Conservation (phyloP, 805 yeast species). For the Lipomyces orientalis region DNA sequence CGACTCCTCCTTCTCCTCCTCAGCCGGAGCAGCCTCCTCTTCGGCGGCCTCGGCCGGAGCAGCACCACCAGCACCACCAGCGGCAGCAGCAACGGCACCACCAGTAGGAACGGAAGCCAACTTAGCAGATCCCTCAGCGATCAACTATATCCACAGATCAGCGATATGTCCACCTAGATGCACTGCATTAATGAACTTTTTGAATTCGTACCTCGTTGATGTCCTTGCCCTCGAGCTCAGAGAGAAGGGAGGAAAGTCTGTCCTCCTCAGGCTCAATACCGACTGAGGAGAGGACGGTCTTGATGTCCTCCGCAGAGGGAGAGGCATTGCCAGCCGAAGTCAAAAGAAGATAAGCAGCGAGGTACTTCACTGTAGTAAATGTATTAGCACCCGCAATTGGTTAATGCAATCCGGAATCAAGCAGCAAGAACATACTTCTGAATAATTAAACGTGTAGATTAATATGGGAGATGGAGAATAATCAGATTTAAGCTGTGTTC, state of each 20-base stretch:
- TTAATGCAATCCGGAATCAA: not conserved
- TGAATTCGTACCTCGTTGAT: conserved; percentile 59
- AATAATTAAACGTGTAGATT: not conserved
- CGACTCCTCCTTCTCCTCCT: conserved; percentile 65
- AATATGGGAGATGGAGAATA: conserved; percentile 55
- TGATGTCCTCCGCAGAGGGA: conserved; percentile 92
- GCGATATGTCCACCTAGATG: not conserved
- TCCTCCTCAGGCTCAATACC: conserved; percentile 95
- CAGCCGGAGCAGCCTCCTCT: conserved; percentile 73
- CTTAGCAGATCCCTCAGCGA: conserved; percentile 94
- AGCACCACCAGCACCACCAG: conserved; percentile 72
- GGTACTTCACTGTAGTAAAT: conserved; percentile 77
- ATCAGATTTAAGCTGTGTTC: conserved; percentile 73
- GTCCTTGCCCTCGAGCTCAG: conserved; percentile 92
- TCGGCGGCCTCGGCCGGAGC: conserved; percentile 74
- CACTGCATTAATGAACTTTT: not conserved
- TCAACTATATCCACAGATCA: conserved; percentile 51
- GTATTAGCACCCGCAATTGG: not conserved
- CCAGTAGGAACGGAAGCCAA: conserved; percentile 98
- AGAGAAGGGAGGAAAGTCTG: conserved; percentile 77
- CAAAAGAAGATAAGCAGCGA: conserved; percentile 99
- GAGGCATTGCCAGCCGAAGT: conserved; percentile 95
- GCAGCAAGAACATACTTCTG: conserved; percentile 5
- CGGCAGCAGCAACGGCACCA: conserved; percentile 91
- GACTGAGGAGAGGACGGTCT: conserved; percentile 87